These are phyloP conservation scores for Pyrenopolyporus hunteri DNA, from an alignment of 495 filamentous ascomycete species.

Conservation along the genomic window DNA sequence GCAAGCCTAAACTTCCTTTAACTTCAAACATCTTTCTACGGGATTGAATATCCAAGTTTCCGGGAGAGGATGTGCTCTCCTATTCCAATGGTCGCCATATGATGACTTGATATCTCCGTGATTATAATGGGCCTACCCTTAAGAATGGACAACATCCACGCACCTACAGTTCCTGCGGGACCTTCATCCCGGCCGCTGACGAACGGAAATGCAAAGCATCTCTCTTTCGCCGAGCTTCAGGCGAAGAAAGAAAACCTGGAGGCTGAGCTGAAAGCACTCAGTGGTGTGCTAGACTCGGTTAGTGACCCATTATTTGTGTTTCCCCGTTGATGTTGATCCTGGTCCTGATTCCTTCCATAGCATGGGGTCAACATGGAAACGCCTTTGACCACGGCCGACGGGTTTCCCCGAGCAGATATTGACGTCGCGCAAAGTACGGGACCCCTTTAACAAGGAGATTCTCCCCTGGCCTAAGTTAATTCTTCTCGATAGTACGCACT, in stretches of 20 bases:
- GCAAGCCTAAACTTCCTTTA: conserved; percentile 24
- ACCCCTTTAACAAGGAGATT: background rate
- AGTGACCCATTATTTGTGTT: conserved; percentile 37
- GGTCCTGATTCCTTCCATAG: conserved; percentile 52
- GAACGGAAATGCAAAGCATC: conserved; percentile 62
- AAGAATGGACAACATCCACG: conserved; percentile 74
- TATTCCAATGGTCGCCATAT: background rate
- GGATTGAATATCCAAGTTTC: background rate
- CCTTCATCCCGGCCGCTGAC: conserved; percentile 62
- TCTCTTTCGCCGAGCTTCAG: conserved; percentile 65
- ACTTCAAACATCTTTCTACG: background rate
- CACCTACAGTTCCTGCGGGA: conserved; percentile 76
- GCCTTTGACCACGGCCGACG: conserved; percentile 84
- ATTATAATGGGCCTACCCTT: conserved; percentile 41
- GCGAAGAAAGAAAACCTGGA: conserved; percentile 81
- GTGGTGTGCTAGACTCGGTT: conserved; percentile 87
- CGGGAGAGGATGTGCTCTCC: background rate
- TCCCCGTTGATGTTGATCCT: conserved; percentile 2
- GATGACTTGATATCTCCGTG: conserved; percentile 20
- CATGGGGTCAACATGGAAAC: conserved; percentile 95
- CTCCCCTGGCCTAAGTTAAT: conserved; percentile 20
- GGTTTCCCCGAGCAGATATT: conserved; percentile 90
- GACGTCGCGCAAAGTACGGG: conserved; percentile 90
- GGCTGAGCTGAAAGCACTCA: conserved; percentile 80
- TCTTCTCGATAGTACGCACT: conserved; percentile 71